Evolutionary conservation across 1,284 basidiomycete species (phyloP).

Genomic region (Leccinum fallax): DNA sequence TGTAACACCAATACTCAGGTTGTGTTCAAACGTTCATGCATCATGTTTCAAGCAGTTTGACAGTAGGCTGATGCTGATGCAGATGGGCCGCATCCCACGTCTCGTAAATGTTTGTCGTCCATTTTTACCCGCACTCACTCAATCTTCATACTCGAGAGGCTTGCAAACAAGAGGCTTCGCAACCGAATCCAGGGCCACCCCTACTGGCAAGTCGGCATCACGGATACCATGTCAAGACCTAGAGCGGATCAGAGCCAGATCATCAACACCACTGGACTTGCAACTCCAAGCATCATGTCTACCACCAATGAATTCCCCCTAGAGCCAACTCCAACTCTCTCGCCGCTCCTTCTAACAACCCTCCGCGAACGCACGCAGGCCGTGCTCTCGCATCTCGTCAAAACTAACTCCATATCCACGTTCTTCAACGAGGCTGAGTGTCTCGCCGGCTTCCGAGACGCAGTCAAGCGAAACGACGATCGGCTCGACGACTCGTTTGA

Average conservation of each 20-base stretch:
- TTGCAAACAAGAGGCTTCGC: no score
- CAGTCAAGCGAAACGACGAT: conserved; percentile 1
- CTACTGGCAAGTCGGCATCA: no score
- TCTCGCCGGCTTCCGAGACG: conserved; percentile 17
- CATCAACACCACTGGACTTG: neutral
- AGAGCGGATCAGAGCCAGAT: neutral
- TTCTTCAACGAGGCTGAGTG: conserved; percentile 22
- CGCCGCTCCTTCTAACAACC: conserved; percentile 14
- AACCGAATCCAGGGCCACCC: no score
- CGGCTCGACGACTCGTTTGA: conserved; percentile 8
- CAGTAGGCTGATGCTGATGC: no score
- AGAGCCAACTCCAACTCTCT: conserved; percentile 15
- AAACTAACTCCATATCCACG: conserved; percentile 20
- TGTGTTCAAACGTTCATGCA: no score
- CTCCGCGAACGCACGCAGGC: conserved; percentile 24
- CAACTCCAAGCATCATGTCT: conserved; percentile 13
- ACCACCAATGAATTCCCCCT: conserved; percentile 15
- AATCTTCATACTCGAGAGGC: no score
- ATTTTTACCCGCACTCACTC: no score
- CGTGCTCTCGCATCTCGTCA: conserved; percentile 27
- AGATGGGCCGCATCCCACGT: no score
- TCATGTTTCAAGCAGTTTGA: no score
- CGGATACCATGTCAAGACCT: no score
- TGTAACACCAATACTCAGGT: no score
- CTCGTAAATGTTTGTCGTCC: no score